These are phyloP conservation scores for Solanum hybrid DNA, from an alignment of 305 asterid species.

Conservation along the genomic window DNA sequence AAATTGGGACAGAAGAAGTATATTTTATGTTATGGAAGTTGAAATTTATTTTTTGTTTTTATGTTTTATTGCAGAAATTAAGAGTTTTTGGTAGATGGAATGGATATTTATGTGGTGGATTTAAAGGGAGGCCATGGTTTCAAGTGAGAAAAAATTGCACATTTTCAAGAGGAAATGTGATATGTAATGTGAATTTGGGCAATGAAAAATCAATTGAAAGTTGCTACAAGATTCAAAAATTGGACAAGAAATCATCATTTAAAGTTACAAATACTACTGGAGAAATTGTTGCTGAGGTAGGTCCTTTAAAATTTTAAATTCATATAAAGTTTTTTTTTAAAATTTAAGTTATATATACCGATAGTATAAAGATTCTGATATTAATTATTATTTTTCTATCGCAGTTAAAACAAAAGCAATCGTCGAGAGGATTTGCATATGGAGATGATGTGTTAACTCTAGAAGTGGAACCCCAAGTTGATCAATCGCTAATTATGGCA, in stretches of 20 bases:
- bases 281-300: conserved; percentile 59
- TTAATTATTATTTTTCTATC: too few relatives aligned
- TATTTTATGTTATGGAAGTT: not conserved
- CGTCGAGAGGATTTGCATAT: conserved; percentile 30
- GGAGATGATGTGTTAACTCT: conserved; percentile 49
- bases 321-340: not conserved
- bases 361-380: not conserved
- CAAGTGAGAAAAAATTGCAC: conserved; percentile 37
- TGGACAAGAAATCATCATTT: conserved; percentile 40
- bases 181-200: conserved; percentile 35
- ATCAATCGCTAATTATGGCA: conserved; percentile 44
- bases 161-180: conserved; percentile 24
- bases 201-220: conserved; percentile 14
- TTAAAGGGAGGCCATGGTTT: conserved; percentile 50
- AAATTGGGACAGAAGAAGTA: conserved; percentile 25
- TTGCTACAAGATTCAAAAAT: conserved; percentile 27
- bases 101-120: conserved; percentile 32
- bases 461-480: conserved; percentile 38
- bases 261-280: conserved; percentile 49
- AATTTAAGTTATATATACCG: not conserved
- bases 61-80: conserved; percentile 31
- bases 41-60: not conserved
- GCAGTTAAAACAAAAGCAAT: conserved; percentile 26
- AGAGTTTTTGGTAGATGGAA: conserved; percentile 46
- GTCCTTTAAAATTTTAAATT: not conserved